Evolutionary conservation across 1,139 yeast species (phyloP), one percentile per base, ranked within the genome.

Genomic region (Wickerhamomyces sp.): DNA sequence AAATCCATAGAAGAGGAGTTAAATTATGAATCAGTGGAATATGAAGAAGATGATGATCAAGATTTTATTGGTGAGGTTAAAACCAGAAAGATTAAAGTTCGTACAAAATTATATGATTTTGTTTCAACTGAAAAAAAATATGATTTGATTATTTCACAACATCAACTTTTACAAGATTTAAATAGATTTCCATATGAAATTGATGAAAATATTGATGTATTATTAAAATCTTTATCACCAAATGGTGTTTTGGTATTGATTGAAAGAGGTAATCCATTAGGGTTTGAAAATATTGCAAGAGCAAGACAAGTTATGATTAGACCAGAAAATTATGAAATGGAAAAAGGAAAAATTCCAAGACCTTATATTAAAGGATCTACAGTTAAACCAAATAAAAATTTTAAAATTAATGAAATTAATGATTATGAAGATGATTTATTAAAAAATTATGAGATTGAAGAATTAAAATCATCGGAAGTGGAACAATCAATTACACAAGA

Each of bases 231-330:
- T 30, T 66, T 90, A 39, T 75, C 79, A 11, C 96, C 96, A 0
- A 79, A 79, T 13, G 99, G 98, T 0, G 82, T 83, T 48, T 65
- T 91, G 18, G 81, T 89, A 1, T 64, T 93, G 8, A 69, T 91
- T 3, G 98, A 93, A 66, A 74, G 97, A 53, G 99, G 99, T 2
- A 88, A 86, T 47, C 88, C 97, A 0, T 64, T 82, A 34, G 98
- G 98, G 0, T 89, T 89, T 60, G 98, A 93, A 64, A 75, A 82
- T 7, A 76, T 90, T 49, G 95, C 96, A 0, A 74, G 96, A 46
- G 97, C 98, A 1, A 75, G 99, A 58, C 96, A 93, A 63, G 65
- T 88, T 10, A 79, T 90, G 79, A 69, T 93, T 26, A 76, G 97
- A 52, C 96, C 97, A 0, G 95, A 88, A 57, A 76, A 79, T 7